Percentiles rank a stretch among this genome's conserved stretches.
phyloP scores from a whole-genome alignment of 768 basidiomycete genomes.

The Kwoniella botswanensis region DNA sequence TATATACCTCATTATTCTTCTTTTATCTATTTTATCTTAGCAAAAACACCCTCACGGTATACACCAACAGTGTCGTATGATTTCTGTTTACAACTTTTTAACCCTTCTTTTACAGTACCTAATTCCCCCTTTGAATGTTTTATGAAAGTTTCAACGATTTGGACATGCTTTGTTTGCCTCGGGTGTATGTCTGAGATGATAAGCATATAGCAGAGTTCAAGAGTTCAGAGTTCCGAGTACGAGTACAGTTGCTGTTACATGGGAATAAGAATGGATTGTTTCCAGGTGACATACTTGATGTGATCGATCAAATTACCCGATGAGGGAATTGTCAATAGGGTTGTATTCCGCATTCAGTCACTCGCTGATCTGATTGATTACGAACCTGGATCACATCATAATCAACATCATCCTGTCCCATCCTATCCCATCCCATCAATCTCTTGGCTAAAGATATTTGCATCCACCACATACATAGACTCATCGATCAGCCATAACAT shows the following conservation, averaged over 20 bases:
- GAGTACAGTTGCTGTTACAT: background rate
- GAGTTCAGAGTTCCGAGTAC: too few relatives aligned
- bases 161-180: background rate
- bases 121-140: constrained; percentile 9
- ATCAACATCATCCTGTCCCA: background rate
- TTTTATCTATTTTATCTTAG: background rate
- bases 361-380: background rate
- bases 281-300: constrained; percentile 1
- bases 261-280: background rate
- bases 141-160: constrained; percentile 15
- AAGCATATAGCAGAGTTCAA: too few relatives aligned
- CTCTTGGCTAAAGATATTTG: too few relatives aligned
- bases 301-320: background rate
- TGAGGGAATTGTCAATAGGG: background rate
- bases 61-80: background rate
- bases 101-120: background rate
- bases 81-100: background rate
- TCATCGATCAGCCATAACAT: too few relatives aligned
- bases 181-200: background rate
- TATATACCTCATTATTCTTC: constrained; percentile 4
- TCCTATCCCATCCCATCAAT: background rate
- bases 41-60: background rate
- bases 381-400: background rate
- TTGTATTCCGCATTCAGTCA: background rate
- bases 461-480: too few relatives aligned